These are phyloP conservation scores for Tylopilus sp. DNA, from an alignment of 1,284 basidiomycete genomes.

Conservation along the genomic window DNA sequence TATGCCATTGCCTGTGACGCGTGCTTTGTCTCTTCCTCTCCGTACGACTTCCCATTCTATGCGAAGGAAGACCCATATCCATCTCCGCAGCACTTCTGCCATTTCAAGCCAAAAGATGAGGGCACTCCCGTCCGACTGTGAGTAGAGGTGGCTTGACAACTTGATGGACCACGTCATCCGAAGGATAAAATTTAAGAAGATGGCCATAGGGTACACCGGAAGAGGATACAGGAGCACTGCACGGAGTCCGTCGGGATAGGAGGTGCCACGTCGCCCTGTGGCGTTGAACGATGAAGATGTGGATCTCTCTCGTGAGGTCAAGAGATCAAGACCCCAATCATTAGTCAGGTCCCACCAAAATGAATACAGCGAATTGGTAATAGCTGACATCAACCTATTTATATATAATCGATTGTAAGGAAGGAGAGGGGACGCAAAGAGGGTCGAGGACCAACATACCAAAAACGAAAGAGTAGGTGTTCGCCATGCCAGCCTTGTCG, in stretches of 20 bases:
- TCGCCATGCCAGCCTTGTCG: conserved; percentile 68
- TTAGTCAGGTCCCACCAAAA: conserved; percentile 99
- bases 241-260: conserved; percentile 69
- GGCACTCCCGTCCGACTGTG: conserved; percentile 74
- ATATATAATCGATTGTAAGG: not conserved
- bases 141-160: conserved; percentile 83
- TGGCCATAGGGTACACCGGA: conserved; percentile 79
- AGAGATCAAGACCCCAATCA: conserved; percentile 90
- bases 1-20: conserved; percentile 6
- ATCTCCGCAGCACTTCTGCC: conserved; percentile 83
- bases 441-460: conserved; percentile 47
- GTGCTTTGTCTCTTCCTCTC: conserved; percentile 30
- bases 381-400: conserved; percentile 76
- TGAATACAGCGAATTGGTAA: conserved; percentile 88
- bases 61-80: conserved; percentile 96
- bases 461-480: conserved; percentile 75
- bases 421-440: not conserved
- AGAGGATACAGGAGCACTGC: conserved; percentile 70
- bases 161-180: conserved; percentile 95
- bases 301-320: conserved; percentile 42
- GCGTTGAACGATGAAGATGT: conserved; percentile 30
- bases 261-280: conserved; percentile 21
- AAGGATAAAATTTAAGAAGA: conserved; percentile 83
- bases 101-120: conserved; percentile 89
- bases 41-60: conserved; percentile 93